These are phyloP conservation scores for Forsythia suspensa DNA, from an alignment of 257 asterid genomes.

Conservation along the genomic window DNA sequence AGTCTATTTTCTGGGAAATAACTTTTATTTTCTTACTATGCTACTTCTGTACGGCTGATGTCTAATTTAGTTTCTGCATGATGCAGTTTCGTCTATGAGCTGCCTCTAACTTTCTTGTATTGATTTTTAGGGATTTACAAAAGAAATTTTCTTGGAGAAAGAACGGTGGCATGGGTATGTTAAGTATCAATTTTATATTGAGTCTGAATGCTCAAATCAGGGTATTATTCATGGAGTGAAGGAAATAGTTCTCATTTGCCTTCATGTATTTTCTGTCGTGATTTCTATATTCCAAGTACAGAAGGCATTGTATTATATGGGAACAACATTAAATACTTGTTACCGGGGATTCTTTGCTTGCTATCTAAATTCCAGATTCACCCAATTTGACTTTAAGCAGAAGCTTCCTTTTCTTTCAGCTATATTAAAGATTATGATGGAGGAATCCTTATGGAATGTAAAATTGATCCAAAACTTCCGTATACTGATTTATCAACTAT, in stretches of 20 bases:
- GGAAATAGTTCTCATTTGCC: background rate
- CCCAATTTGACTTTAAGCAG: background rate
- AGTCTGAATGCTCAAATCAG: conserved; percentile 15
- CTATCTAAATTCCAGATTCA: conserved; percentile 1
- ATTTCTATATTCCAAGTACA: conserved; percentile 6
- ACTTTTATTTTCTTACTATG: background rate
- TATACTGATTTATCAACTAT: conserved; percentile 94
- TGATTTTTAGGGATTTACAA: conserved; percentile 81
- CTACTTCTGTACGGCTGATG: conserved; percentile 3
- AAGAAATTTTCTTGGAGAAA: conserved; percentile 91
- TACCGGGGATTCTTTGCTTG: background rate
- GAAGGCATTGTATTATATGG: background rate
- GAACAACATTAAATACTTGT: conserved; percentile 1
- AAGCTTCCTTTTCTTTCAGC: conserved; percentile 39
- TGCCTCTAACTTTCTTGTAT: conserved; percentile 24
- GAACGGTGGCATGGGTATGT: conserved; percentile 97
- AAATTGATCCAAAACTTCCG: conserved; percentile 95
- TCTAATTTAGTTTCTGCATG: conserved; percentile 12
- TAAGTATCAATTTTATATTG: conserved; percentile 9
- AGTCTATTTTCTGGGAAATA: background rate
- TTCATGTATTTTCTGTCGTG: background rate
- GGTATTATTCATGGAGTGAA: conserved; percentile 6
- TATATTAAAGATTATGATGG: conserved; percentile 97
- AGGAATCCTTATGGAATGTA: conserved; percentile 98
- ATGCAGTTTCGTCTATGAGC: conserved; percentile 18